Evolutionary conservation across 768 basidiomycete genomes (phyloP), one percentile per base, ranked within the genome.

Genomic region (Hypsizygus marmoreus): DNA sequence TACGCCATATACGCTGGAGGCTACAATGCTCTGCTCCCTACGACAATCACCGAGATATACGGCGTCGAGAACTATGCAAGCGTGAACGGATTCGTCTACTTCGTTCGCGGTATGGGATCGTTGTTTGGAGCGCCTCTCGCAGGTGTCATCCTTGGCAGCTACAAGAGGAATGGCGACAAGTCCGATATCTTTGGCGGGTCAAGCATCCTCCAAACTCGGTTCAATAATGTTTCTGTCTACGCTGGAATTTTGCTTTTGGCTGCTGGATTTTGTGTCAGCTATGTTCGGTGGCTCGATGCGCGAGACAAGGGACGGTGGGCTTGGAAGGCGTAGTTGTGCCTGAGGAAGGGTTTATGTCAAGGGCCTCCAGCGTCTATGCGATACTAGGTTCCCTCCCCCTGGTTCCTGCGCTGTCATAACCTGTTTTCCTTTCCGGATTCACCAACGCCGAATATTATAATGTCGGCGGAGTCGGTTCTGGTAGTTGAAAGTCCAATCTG

Each of bases 251-350:
- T 74, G 16, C 53, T 76, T 4, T 22, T 72, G 10, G 63, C 60
- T 4, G 67, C 73, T 1, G 65, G 65, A 1, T 16, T 69, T 4
- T 74, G 72, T 41, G 66, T 73, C 3, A 60, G 62, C 20, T 71
- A 71, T 50, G 72, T 74, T 39, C 57, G 73, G 11, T 73, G 68
- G 68, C 45, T 71, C 24, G 72, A 76, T 53, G 69, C 72, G 13
- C 58, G 62, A 32, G 63, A 69, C 40, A 71, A 70, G 47, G 69
- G 71, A 1, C 48, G 41, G 17, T 73, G 71, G 71, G 49, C 33
- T 8, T 74, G 72, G 73, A 71, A 62, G 46, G 73, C 72, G 6
- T 75, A n/a, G n/a, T n/a, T n/a, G n/a, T n/a, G n/a, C n/a, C n/a
- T n/a, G n/a, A n/a, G n/a, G n/a, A n/a, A n/a, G n/a, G n/a, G n/a